These are phyloP conservation scores for Leccinum incarnatum DNA, from an alignment of 768 basidiomycete genomes.

Conservation along the genomic window DNA sequence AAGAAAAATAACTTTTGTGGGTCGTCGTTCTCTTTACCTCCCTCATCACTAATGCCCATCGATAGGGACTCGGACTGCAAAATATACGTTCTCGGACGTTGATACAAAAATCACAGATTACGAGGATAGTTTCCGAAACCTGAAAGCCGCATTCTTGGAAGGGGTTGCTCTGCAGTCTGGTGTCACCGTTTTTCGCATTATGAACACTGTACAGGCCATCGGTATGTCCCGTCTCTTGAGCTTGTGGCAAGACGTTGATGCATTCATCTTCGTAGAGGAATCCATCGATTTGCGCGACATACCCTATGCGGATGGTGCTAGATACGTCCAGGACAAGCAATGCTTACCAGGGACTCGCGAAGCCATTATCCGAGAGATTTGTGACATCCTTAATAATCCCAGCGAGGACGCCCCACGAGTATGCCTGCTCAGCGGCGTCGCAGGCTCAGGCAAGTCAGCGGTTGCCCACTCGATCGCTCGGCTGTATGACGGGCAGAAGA, in stretches of 20 bases:
- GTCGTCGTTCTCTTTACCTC: not conserved
- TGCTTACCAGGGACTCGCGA: conserved; percentile 22
- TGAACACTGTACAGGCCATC: conserved; percentile 10
- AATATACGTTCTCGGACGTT: conserved; percentile 18
- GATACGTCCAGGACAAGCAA: conserved; percentile 20
- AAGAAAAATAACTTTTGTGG: conserved; percentile 18
- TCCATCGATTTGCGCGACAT: conserved; percentile 20
- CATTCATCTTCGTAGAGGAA: conserved; percentile 3
- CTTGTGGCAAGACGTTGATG: not conserved
- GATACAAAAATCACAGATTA: conserved; percentile 19
- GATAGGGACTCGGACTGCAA: conserved; percentile 15
- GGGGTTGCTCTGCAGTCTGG: conserved; percentile 15
- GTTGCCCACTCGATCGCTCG: conserved; percentile 31
- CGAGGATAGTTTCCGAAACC: conserved; percentile 17
- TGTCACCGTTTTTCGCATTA: conserved; percentile 21
- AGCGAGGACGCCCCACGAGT: conserved; percentile 17
- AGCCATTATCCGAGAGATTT: conserved; percentile 16
- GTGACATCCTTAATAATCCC: conserved; percentile 14
- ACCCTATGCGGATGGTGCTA: conserved; percentile 22
- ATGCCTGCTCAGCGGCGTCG: conserved; percentile 27
- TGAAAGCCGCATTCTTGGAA: conserved; percentile 17
- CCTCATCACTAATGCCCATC: not conserved
- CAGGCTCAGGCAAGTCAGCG: conserved; percentile 32
- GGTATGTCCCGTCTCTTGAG: not conserved
- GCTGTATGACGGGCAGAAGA: conserved; percentile 22